phyloP scores from a whole-genome alignment of 2,329 filamentous ascomycete species.

The Onygenales sp. region DNA sequence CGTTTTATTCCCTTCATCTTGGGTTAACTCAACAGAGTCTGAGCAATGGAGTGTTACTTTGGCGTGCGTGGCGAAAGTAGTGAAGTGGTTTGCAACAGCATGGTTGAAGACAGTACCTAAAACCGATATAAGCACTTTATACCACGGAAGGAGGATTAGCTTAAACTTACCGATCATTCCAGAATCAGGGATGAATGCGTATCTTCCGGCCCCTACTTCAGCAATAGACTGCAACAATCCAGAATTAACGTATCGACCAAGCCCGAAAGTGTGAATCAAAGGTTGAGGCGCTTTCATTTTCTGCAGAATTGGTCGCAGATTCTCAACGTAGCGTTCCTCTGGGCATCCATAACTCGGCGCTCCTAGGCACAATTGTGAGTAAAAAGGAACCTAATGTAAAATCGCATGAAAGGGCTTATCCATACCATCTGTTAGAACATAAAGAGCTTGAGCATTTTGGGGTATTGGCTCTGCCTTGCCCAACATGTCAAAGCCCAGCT shows the following conservation, averaged over 20 bases:
- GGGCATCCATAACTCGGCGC: constrained; percentile 48
- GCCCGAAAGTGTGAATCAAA: constrained; percentile 43
- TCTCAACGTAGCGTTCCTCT: constrained; percentile 44
- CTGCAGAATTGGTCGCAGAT: constrained; percentile 33
- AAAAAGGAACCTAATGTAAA: neutral
- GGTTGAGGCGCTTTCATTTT: constrained; percentile 29
- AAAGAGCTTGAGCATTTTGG: constrained; percentile 22
- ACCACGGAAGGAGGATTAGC: neutral
- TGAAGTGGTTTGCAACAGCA: constrained; percentile 51
- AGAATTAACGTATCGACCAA: constrained; percentile 42
- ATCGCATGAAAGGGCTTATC: neutral
- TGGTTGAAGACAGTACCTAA: constrained; percentile 50
- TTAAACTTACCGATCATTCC: constrained; percentile 42
- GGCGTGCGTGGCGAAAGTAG: constrained; percentile 45
- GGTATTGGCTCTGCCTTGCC: constrained; percentile 16
- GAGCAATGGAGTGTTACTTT: constrained; percentile 29
- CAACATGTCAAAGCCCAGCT: constrained; percentile 43
- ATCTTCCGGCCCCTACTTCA: constrained; percentile 48
- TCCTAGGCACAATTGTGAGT: constrained; percentile 2
- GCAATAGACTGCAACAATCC: constrained; percentile 52
- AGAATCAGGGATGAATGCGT: constrained; percentile 52
- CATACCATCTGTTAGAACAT: constrained; percentile 23
- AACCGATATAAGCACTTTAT: constrained; percentile 1
- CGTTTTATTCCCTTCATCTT: constrained; percentile 16
- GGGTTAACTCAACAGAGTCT: constrained; percentile 10